Evolutionary conservation across 306 rosid species (phyloP), one percentile per base, ranked within the genome.

Genomic region (Prosopis cineraria): DNA sequence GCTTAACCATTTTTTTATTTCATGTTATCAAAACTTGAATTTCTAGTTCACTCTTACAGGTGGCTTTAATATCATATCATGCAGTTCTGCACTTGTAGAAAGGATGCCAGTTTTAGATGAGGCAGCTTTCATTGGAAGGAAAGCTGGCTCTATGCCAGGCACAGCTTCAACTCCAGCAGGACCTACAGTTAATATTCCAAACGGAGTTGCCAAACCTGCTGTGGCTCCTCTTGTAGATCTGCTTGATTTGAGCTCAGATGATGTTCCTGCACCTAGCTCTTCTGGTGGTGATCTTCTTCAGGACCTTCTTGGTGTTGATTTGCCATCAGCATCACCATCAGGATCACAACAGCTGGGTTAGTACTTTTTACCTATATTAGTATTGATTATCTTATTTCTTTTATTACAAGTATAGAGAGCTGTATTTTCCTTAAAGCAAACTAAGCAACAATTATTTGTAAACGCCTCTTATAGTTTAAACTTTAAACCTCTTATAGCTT

Each of bases 51-150:
- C 70, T 62, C 52, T 30, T 25, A 12, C 58, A 3, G 22, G 50
- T 47, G 56, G 64, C 64, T 44, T 64, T 72, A 66, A 47, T 77
- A 19, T 72, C 48, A 33, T 29, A 44, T 70, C 70, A 52, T 90
- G 82, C 87, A 95, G 98, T 84, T 91, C 97, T 72, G 68, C 84
- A 5, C 88, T 95, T 55, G 96, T 93, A 68, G 98, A 93, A 87
- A 89, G 99, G 87, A 95, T 95, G 99, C 99, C 98, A 39, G 93
- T 93, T 83, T 85, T 95, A 78, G 94, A 95, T 74, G 97, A 92
- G 84, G 97, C 95, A 79, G 79, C 92, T 62, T 95, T 87, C 83
- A 80, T 88, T 65, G 96, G 93, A 65, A 86, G 91, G 84, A 91
- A 84, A 87, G 87, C 85, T 66, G 97, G 93, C 75, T 87, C 97